These are phyloP conservation scores for Neocallimastix lanati DNA, from an alignment of 192 early-diverging fungal species.

Conservation along the genomic window DNA sequence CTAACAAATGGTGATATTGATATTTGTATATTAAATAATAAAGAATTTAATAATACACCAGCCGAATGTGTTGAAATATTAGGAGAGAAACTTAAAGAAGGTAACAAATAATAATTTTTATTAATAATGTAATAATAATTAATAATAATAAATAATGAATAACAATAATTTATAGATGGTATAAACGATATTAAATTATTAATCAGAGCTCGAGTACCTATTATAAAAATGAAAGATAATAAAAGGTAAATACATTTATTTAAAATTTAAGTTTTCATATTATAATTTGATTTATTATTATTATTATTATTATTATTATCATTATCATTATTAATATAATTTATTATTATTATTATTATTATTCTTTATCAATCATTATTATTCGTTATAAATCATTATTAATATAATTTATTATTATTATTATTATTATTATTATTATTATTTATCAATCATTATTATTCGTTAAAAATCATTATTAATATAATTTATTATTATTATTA, in stretches of 20 bases:
- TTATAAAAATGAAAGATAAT: not conserved
- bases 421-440: no score
- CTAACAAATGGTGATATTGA: not conserved
- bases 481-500: no score
- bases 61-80: not conserved
- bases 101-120: not conserved
- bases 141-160: no score
- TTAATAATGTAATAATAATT: no score
- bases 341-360: not conserved
- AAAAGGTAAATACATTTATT: not conserved
- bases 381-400: no score
- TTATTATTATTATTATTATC: not conserved
- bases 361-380: no score
- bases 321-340: not conserved
- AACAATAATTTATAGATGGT: not conserved
- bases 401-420: no score
- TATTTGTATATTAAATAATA: not conserved
- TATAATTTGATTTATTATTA: not conserved
- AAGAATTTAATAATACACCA: not conserved
- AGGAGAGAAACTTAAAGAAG: not conserved
- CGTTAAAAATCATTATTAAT: no score
- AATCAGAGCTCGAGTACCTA: not conserved
- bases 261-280: no score
- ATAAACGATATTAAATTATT: not conserved
- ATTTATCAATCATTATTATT: no score